Conservation (phyloP, 2,329 filamentous ascomycete species). For the Stagonosporopsis cucurbitacearum region DNA sequence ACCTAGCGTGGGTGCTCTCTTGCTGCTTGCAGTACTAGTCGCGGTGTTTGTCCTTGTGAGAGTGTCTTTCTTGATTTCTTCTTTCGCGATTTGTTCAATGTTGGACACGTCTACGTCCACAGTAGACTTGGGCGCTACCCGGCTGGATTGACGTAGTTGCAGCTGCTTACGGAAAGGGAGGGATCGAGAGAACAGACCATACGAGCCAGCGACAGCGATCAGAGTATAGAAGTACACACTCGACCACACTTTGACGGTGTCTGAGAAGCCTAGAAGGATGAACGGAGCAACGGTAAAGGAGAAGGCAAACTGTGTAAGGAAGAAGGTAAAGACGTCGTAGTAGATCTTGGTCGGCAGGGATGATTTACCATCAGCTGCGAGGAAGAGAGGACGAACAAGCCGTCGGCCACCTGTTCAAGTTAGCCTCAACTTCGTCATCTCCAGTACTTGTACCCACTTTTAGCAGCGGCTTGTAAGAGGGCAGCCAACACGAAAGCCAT, state of each 20-base stretch:
- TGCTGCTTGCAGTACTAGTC: slow-evolving; percentile 57
- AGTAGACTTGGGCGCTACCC: slow-evolving; percentile 27
- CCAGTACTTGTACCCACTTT: slow-evolving; percentile 69
- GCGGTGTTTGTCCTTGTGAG: slow-evolving; percentile 61
- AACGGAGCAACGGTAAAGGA: slow-evolving; percentile 86
- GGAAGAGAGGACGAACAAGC: slow-evolving; percentile 88
- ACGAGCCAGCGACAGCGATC: slow-evolving; percentile 67
- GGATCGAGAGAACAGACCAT: slow-evolving; percentile 81
- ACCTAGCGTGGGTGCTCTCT: slow-evolving; percentile 72
- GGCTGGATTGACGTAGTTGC: slow-evolving; percentile 41
- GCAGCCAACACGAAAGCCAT: slow-evolving; percentile 87
- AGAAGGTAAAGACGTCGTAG: slow-evolving; percentile 80
- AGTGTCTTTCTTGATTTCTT: slow-evolving; percentile 42
- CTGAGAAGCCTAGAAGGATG: slow-evolving; percentile 75
- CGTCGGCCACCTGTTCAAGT: slow-evolving; percentile 77
- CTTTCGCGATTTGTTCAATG: slow-evolving; percentile 43
- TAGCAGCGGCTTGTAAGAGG: slow-evolving; percentile 90
- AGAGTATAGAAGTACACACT: slow-evolving; percentile 89
- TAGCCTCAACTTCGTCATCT: neutral
- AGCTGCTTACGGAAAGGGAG: slow-evolving; percentile 64
- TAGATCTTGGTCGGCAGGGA: slow-evolving; percentile 72
- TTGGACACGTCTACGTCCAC: slow-evolving; percentile 31
- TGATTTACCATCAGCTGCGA: slow-evolving; percentile 72
- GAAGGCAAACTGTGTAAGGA: slow-evolving; percentile 82
- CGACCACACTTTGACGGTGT: slow-evolving; percentile 77